phyloP scores from a whole-genome alignment of 208 protist genomes.

The Tetramitus jugosus region DNA sequence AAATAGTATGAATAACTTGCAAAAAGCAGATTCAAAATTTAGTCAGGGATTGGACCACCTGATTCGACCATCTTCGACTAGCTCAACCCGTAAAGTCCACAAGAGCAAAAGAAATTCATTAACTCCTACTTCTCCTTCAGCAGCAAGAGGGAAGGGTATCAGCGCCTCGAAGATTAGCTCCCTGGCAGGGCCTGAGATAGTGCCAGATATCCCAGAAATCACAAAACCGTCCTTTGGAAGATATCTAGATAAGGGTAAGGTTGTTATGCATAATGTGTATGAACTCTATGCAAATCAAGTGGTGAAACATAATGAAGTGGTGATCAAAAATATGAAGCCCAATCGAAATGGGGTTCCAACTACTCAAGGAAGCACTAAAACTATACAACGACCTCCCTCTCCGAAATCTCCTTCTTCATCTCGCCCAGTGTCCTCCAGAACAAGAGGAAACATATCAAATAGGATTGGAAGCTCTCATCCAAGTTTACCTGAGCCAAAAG shows the following conservation, averaged over 20 bases:
- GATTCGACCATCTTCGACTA: not conserved
- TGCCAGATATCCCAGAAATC: not conserved
- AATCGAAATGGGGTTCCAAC: not conserved
- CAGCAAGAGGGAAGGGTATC: not conserved
- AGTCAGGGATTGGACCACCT: not conserved
- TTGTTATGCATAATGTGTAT: constrained; percentile 8
- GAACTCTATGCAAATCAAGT: not conserved
- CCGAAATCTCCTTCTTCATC: not conserved
- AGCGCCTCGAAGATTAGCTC: not conserved
- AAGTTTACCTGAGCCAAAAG: not conserved
- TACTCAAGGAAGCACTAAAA: not conserved
- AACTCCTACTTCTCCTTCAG: not conserved
- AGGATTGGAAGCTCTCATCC: not conserved
- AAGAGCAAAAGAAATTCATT: not conserved
- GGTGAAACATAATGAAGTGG: not conserved
- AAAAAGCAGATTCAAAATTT: too few species aligned
- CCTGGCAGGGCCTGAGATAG: not conserved
- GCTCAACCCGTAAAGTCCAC: not conserved
- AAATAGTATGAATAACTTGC: too few species aligned
- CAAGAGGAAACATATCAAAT: not conserved
- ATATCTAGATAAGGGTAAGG: not conserved
- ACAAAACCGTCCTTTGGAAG: not conserved
- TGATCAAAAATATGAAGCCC: not conserved
- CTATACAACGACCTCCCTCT: not conserved
- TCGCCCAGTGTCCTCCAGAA: not conserved